A percentile compares a stretch with the other conserved stretches of the same genome.
Evolutionary conservation across 306 rosid genomes (phyloP).

Genomic region (Quercus rubra): DNA sequence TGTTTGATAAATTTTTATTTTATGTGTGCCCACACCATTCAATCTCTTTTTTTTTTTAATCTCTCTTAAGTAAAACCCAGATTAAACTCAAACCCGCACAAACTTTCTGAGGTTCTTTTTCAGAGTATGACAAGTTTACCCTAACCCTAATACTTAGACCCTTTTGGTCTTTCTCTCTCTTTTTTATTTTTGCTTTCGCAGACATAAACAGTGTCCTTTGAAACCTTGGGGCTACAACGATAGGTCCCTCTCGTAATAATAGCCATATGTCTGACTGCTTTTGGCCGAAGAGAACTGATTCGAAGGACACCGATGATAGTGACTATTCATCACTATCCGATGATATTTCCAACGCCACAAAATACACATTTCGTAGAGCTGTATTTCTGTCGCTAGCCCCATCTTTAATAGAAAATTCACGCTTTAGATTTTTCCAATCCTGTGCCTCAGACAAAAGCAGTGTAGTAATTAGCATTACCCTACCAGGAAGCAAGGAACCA

Average conservation of each 20-base stretch:
- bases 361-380: constrained; percentile 25
- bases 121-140: not conserved
- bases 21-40: too few relatives aligned
- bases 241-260: constrained; percentile 84
- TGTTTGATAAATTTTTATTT: too few relatives aligned
- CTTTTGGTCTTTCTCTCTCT: constrained; percentile 20
- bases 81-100: not conserved
- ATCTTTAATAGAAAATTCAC: not conserved
- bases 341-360: constrained; percentile 57
- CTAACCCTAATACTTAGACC: constrained; percentile 10
- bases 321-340: constrained; percentile 79
- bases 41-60: not conserved
- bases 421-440: not conserved
- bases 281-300: constrained; percentile 78
- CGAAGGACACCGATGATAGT: constrained; percentile 78
- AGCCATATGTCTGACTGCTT: constrained; percentile 91
- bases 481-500: constrained; percentile 20
- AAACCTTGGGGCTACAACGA: constrained; percentile 50
- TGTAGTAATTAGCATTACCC: constrained; percentile 8
- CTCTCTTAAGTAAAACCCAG: not conserved
- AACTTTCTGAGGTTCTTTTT: not conserved
- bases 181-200: constrained; percentile 12
- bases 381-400: not conserved
- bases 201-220: constrained; percentile 33
- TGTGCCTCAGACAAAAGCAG: too few relatives aligned